phyloP scores from a whole-genome alignment of 1,284 basidiomycete species.

The Trichosporon coremiiforme region DNA sequence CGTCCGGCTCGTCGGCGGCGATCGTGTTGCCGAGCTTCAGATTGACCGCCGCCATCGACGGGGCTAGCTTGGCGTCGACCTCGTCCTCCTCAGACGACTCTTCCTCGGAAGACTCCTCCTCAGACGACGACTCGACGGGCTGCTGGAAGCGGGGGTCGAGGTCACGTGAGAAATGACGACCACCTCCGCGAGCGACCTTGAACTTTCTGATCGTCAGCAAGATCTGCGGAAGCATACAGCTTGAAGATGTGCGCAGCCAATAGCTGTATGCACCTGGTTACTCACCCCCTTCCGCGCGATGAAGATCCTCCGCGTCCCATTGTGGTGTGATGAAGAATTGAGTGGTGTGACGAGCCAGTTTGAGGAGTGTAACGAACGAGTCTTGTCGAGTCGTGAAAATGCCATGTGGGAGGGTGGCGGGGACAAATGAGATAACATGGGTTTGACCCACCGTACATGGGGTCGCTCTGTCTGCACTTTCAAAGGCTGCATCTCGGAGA shows the following conservation, averaged over 20 bases:
- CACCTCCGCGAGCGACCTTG: slow-evolving; percentile 83
- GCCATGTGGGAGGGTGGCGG: slow-evolving; percentile 14
- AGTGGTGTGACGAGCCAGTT: neutral
- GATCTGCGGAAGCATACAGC: too few relatives aligned
- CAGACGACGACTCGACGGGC: slow-evolving; percentile 31
- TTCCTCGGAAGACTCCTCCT: slow-evolving; percentile 43
- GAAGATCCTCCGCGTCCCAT: slow-evolving; percentile 32
- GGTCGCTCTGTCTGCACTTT: neutral
- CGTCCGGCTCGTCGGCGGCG: slow-evolving; percentile 46
- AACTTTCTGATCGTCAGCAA: slow-evolving; percentile 61
- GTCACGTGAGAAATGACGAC: slow-evolving; percentile 71
- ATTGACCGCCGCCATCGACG: slow-evolving; percentile 53
- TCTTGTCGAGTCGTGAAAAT: neutral
- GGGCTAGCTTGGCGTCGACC: slow-evolving; percentile 44
- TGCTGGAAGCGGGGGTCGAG: slow-evolving; percentile 43
- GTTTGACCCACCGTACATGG: neutral
- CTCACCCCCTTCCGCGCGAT: slow-evolving; percentile 49
- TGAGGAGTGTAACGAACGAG: neutral
- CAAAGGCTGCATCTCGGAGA: too few relatives aligned
- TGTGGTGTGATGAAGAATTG: neutral
- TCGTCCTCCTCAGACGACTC: slow-evolving; percentile 38
- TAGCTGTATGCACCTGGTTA: neutral
- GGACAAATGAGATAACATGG: slow-evolving; percentile 6
- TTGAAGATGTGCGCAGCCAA: neutral
- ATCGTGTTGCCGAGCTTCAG: slow-evolving; percentile 55